phyloP scores from a whole-genome alignment of 306 rosid species.

The Ziziphus jujuba region DNA sequence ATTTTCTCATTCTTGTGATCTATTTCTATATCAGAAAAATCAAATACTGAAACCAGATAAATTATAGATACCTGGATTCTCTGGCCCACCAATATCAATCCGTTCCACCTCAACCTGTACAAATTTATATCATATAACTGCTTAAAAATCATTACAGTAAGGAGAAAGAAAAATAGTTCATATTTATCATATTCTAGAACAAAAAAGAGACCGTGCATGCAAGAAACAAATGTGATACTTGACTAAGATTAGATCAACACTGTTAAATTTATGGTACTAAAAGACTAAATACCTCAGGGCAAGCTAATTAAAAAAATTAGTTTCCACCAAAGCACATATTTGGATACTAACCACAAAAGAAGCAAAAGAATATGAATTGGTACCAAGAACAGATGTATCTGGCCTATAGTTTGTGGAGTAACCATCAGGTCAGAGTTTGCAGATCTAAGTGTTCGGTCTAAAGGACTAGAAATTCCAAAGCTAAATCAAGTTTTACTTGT shows the following conservation, averaged over 20 bases:
- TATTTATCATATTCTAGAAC: not conserved
- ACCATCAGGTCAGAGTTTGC: not conserved
- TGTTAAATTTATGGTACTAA: no score
- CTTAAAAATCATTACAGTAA: not conserved
- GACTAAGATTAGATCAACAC: not conserved
- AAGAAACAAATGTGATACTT: not conserved
- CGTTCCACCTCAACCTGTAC: slow-evolving; percentile 88
- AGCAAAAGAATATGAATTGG: not conserved
- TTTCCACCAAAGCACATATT: not conserved
- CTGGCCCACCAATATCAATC: slow-evolving; percentile 75
- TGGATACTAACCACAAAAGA: not conserved
- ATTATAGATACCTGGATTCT: slow-evolving; percentile 51
- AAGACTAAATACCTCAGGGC: no score
- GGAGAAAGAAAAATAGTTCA: not conserved
- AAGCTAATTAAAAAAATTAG: not conserved
- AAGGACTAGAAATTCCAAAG: not conserved
- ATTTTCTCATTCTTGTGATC: slow-evolving; percentile 9
- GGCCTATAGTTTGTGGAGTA: not conserved
- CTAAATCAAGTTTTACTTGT: not conserved
- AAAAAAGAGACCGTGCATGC: not conserved
- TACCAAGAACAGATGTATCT: not conserved
- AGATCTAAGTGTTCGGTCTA: not conserved
- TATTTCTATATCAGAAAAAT: not conserved
- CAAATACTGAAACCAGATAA: slow-evolving; percentile 16
- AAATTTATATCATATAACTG: slow-evolving; percentile 19